These are phyloP conservation scores for Podila minutissima DNA, from an alignment of 192 early-diverging fungal species.

Conservation along the genomic window DNA sequence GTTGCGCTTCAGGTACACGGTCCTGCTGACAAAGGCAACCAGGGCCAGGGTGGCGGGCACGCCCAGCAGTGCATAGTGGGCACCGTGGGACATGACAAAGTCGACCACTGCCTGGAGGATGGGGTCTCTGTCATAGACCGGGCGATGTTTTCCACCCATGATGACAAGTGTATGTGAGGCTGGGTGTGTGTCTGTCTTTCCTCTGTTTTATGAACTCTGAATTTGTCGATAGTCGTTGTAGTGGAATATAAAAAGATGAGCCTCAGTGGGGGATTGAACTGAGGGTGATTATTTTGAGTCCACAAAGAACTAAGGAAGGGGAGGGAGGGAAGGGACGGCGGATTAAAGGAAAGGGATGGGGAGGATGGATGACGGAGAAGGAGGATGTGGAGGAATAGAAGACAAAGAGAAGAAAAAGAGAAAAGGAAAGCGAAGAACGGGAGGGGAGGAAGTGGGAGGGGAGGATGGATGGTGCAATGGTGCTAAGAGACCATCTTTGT, in stretches of 20 bases:
- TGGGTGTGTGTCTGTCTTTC: neutral
- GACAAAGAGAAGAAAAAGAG: neutral
- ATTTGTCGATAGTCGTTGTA: neutral
- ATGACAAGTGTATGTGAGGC: neutral
- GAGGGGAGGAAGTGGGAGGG: too few species aligned
- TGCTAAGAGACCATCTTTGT: too few species aligned
- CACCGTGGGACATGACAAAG: slow-evolving; percentile 19
- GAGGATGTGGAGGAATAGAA: neutral
- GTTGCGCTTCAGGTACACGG: slow-evolving; percentile 12
- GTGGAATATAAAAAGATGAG: neutral
- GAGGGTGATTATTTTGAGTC: neutral
- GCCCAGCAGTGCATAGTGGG: slow-evolving; percentile 14
- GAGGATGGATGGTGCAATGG: neutral
- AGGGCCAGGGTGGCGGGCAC: slow-evolving; percentile 13
- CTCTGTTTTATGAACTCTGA: neutral
- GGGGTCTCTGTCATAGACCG: neutral
- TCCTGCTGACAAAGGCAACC: slow-evolving; percentile 11
- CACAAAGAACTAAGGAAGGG: neutral
- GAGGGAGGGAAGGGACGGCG: neutral
- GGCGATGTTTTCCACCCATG: slow-evolving; percentile 12
- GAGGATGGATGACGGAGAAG: neutral
- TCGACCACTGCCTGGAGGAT: slow-evolving; percentile 10
- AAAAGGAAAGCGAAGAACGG: neutral
- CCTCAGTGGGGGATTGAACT: neutral
- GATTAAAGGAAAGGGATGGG: neutral